Evolutionary conservation across 139 green algal genomes (phyloP), one percentile per base, ranked within the genome.

Genomic region (Chlorella vulgaris): DNA sequence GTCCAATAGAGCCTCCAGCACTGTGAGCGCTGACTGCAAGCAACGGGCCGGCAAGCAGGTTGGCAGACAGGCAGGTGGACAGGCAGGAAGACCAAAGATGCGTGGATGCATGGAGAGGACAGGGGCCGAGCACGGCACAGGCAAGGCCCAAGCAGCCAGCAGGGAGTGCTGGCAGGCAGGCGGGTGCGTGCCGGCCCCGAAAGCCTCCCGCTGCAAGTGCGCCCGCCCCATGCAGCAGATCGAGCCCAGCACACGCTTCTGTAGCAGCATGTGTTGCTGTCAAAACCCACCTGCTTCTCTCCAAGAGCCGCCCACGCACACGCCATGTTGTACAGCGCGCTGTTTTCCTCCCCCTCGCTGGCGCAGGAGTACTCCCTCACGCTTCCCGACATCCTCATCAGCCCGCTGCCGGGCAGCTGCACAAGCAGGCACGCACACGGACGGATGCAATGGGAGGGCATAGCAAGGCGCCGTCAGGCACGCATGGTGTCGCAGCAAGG

Each of bases 241-340:
- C n/a, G n/a, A n/a, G n/a, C n/a, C n/a, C n/a, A n/a, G n/a, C n/a
- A n/a, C n/a, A 70, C 63, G 19, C 8, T 4, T 4, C 2, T 42
- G 31, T 26, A 22, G 31, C 35, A 18, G 63, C 63, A 68, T 6
- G 2, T 68, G 61, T 33, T 70, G 31, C 8, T 40, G 19, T 43
- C 8, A 33, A 2, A 47, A 33, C 69, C 10, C 43, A 43, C 69
- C 69, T 76, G 42, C 42, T 63, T 76, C 82, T 92, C 78, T 2
- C 87, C 87, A 76, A 93, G 55, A 75, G 87, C 71, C 5, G 81
- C 85, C 60, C 92, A 95, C 31, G 79, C 86, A 80, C 88, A 91
- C n/a, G 88, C 88, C 88, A 92, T 90, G 86, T 93, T 93, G 85
- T 92, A 75, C 69, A 95, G 86, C 0, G 88, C 89, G 0, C 86